Evolutionary conservation across 306 rosid genomes (phyloP), one percentile per base, ranked within the genome.

Genomic region (Acacia acuminata): DNA sequence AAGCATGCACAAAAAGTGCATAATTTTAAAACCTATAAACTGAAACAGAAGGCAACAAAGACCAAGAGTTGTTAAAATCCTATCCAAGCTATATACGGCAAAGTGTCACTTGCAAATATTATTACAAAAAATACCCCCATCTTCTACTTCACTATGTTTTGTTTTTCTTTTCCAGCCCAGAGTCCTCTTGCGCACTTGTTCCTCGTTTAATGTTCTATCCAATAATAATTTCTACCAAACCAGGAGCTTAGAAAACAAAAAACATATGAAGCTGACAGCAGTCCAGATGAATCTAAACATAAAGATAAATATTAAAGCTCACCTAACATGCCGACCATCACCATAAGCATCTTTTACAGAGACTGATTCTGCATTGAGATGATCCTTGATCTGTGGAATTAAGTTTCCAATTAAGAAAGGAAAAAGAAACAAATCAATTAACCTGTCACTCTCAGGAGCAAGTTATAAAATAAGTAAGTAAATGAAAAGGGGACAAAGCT

Each of bases 261-360:
- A 6, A 14, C 7, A 2, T 9, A 47, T 34, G 43, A 38, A 11
- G 30, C n/a, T 30, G 19, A 56, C 58, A 66, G 43, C 60, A 32
- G 2, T 77, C 25, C 5, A 45, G 17, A n/a, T n/a, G n/a, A 47
- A 75, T 30, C 38, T 81, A 63, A 75, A 83, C 27, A 43, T 32
- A 43, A 78, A 30, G 78, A 30, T 44, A 45, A 25, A 44, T 0
- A 66, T 51, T 15, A n/a, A 40, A 5, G 56, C 89, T 86, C 70
- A 91, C 95, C 93, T 86, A 27, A 95, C 97, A 73, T 95, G 99
- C 14, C 98, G 90, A 78, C 99, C 99, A 83, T 95, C 99, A 2
- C 99, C 98, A 66, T 82, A 85, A 48, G 93, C 93, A 88, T 95
- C 99, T 85, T 88, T 89, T 0, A 95, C 98, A 0, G 82, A 42